phyloP scores from a whole-genome alignment of 345 rosid genomes.

The Gossypium thurberi region DNA sequence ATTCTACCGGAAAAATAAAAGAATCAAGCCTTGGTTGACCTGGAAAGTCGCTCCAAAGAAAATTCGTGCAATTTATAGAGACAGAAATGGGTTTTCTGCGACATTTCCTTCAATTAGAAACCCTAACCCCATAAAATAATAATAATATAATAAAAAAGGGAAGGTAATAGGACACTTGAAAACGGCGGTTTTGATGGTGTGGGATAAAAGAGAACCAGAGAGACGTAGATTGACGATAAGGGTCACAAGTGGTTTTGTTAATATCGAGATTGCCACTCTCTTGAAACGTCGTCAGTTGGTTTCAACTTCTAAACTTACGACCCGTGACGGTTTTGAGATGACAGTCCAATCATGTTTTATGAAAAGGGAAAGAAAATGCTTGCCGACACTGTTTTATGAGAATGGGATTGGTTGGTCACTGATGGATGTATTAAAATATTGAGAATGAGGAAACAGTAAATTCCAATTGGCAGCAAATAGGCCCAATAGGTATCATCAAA shows the following conservation, averaged over 20 bases:
- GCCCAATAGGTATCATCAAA: too few species aligned
- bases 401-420: background rate
- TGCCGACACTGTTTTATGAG: background rate
- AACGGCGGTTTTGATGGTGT: conserved; percentile 16
- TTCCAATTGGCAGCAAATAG: background rate
- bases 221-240: conserved; percentile 2
- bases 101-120: conserved; percentile 23
- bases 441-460: too few species aligned
- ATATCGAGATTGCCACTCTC: conserved; percentile 13
- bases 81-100: conserved; percentile 9
- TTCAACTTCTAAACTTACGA: background rate
- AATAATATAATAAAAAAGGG: background rate
- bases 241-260: background rate
- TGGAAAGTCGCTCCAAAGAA: conserved; percentile 21
- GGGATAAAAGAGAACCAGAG: conserved; percentile 9
- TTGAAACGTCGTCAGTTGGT: background rate
- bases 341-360: background rate
- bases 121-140: conserved; percentile 40
- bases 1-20: conserved; percentile 30
- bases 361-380: background rate
- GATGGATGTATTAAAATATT: background rate
- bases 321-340: background rate
- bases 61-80: conserved; percentile 10
- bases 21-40: conserved; percentile 40
- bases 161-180: conserved; percentile 1